These are phyloP conservation scores for Gonium pectorale DNA, from an alignment of 139 green algal species.

Conservation along the genomic window DNA sequence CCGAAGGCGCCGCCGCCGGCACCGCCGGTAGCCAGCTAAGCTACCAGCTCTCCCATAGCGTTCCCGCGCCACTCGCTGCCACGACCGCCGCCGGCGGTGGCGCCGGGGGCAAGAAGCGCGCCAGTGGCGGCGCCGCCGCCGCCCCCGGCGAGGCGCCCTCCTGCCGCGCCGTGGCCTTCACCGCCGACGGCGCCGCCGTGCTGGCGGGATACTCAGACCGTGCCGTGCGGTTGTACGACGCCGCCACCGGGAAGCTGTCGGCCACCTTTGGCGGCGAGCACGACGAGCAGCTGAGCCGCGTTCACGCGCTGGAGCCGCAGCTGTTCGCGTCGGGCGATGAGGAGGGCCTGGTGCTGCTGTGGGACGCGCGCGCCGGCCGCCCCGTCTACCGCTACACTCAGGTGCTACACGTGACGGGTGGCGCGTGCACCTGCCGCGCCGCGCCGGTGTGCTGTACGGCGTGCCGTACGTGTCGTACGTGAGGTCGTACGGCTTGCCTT, in stretches of 20 bases:
- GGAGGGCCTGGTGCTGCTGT: conserved; percentile 81
- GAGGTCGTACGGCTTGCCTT: too few species aligned
- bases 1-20: background rate
- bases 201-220: conserved; percentile 33
- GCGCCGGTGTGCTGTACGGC: too few species aligned
- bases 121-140: background rate
- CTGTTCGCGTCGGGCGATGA: conserved; percentile 83
- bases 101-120: background rate
- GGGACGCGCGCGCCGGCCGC: conserved; percentile 75
- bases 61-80: background rate
- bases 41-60: background rate
- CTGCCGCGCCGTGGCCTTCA: conserved; percentile 73
- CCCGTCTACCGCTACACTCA: conserved; percentile 17
- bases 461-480: too few species aligned
- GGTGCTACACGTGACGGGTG: too few species aligned
- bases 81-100: background rate
- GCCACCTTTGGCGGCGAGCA: conserved; percentile 70
- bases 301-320: conserved; percentile 50
- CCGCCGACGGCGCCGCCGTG: conserved; percentile 12
- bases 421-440: too few species aligned
- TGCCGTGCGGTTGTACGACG: conserved; percentile 49
- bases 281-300: conserved; percentile 64
- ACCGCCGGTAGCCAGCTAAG: conserved; percentile 16
- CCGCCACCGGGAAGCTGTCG: conserved; percentile 51
- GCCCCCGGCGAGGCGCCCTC: conserved; percentile 33